Base-by-base conservation (phyloP, 2,329 filamentous ascomycete species). In the Paracoccidioides brasiliensis region DNA sequence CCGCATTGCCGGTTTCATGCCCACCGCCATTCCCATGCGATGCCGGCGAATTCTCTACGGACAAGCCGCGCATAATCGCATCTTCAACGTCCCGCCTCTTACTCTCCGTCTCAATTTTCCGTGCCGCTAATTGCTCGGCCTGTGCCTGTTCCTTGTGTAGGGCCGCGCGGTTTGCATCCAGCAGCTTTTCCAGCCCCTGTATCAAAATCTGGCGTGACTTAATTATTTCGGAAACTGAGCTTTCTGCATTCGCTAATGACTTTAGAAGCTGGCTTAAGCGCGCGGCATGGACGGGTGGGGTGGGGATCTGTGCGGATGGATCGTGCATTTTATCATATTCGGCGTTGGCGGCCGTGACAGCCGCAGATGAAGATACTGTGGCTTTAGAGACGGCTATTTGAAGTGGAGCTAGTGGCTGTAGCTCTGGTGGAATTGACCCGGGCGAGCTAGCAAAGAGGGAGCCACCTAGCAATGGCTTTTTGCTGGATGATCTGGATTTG, bases 21-120 rank as follows among this genome's bases (percentile, higher is more conserved):
- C 69, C 70, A 43, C 65, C 66, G n/a, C 71, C 58, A 62, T 33
- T 33, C n/a, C 30, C 30, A 12, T 76, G 66, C 51, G 75, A 70
- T 7, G 75, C 73, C 2, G 76, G 74, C 3, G 76, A 72, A 8
- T 80, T 75, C 7, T 83, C 79, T 1, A 81, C 79, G 12, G 83
- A 82, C 28, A 95, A 78, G 7, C 88, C 88, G 53, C 86, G 82
- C 80, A 98, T 89, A 62, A 98, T 97, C 51, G 82, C 85, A 61
- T 91, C 82, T 70, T 98, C 93, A 6, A 98, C 90, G 50, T 93
- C 86, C 53, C 84, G 83, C 70, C 94, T 95, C 72, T 88, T 90
- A 15, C 78, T 74, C 63, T 96, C 90, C 14, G 90, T 88, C 55
- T 83, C 82, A 2, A 75, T 71, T 62, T 86, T 88, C 55, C 85